Base-by-base conservation (phyloP, 495 filamentous ascomycete species). In the Endocarpon pusillum region DNA sequence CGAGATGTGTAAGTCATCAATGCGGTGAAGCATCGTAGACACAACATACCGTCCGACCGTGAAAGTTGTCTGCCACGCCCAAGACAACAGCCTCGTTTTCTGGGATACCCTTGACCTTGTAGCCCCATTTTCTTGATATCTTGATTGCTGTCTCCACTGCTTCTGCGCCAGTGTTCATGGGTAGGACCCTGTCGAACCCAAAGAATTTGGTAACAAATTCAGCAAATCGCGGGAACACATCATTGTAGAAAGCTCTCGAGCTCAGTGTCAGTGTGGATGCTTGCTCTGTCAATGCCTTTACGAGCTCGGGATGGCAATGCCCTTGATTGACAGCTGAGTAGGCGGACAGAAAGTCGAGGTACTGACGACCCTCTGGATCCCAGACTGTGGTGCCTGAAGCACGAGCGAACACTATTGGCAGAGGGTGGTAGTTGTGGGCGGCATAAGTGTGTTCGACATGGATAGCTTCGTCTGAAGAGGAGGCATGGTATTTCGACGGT, bases 261-360 rank as follows among this genome's bases (percentile, higher is more conserved):
- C 85, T 94, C 40, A 99, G 68, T 1, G 89, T 94, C 53, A 99
- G 58, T 12, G 85, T 74, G 39, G 74, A 73, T 27, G 89, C 91
- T 57, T 99, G 89, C 39, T 93, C 81, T 25, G 75, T 75, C 33
- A 99, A 63, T 18, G 85, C 86, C 39, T 80, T 78, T 40, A 99
- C 69, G 32, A 99, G 70, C 58, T 89, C 86, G 6, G 87, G 91
- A 61, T 99, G 91, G 51, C 87, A 99, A 59, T 99, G 89, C 39
- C 89, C 89, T 55, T 99, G 89, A 60, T 99, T 99, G 50, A 99
- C 83, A 32, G 89, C 89, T 33, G 79, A 86, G 68, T 99, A 99
- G 36, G 89, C 91, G 30, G 85, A 93, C 32, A 99, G 73, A 65
- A 93, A 96, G 57, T 99, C 89, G 44, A 96, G 76, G 57, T 99